Percentiles rank a stretch among this genome's conserved stretches.
These are phyloP conservation scores for Clarkia xantiana DNA, from an alignment of 345 rosid species.

Conservation along the genomic window DNA sequence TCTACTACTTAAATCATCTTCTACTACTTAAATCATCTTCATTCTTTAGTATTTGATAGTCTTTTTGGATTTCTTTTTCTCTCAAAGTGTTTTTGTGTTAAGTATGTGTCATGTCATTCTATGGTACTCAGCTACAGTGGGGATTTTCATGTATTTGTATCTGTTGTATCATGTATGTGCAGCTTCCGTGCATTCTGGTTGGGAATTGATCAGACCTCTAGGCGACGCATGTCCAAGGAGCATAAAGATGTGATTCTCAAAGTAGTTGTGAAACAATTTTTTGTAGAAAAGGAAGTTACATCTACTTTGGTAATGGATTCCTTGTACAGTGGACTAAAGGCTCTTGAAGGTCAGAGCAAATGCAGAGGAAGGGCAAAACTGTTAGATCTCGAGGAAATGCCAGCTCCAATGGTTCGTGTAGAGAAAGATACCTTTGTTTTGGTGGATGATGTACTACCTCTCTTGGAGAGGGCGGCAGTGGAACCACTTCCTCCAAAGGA, in stretches of 20 bases:
- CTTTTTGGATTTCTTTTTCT: not conserved
- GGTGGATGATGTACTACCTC: constrained; percentile 65
- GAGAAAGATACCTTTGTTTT: constrained; percentile 68
- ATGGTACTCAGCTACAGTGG: too few species aligned
- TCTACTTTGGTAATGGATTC: constrained; percentile 99
- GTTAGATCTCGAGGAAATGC: constrained; percentile 47
- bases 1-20: not conserved
- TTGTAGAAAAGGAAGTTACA: constrained; percentile 83
- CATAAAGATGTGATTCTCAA: constrained; percentile 65
- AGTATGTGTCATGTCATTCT: too few species aligned
- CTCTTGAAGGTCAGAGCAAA: constrained; percentile 75
- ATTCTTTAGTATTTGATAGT: not conserved
- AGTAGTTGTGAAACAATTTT: constrained; percentile 78
- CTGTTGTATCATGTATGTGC: constrained; percentile 14
- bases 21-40: not conserved
- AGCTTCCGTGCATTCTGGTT: constrained; percentile 81
- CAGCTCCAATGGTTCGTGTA: constrained; percentile 59
- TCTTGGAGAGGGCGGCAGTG: constrained; percentile 66
- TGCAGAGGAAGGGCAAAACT: constrained; percentile 37
- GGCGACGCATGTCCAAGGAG: constrained; percentile 69
- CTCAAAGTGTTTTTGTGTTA: too few species aligned
- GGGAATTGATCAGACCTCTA: constrained; percentile 58
- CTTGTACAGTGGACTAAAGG: constrained; percentile 88
- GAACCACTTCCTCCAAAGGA: constrained; percentile 81
- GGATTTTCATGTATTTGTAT: not conserved